These are phyloP conservation scores for Calamus simplicifolius DNA, from an alignment of 176 grass and related monocot genomes.

Conservation along the genomic window DNA sequence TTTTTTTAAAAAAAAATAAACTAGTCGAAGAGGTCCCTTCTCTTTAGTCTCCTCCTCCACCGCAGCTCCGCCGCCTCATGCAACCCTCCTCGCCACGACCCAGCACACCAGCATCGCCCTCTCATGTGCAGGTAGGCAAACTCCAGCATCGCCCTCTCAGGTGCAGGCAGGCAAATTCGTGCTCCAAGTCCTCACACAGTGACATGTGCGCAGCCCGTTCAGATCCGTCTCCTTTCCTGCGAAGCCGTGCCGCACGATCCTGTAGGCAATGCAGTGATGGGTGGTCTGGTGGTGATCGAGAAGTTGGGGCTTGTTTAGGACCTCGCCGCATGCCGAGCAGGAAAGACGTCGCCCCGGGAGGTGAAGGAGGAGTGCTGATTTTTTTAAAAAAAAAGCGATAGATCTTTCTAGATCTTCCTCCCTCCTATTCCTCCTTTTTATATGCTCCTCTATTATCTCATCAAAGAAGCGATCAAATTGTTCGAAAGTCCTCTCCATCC, in stretches of 20 bases:
- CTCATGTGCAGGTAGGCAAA: no score
- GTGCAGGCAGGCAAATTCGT: constrained; percentile 63
- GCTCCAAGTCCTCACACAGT: constrained; percentile 54
- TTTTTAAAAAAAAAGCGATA: no score
- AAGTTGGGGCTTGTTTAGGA: constrained; percentile 53
- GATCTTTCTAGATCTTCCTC: no score
- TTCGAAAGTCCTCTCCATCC: no score
- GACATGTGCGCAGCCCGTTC: constrained; percentile 60
- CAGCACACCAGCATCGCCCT: constrained; percentile 82
- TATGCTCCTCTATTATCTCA: no score
- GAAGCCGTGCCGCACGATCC: constrained; percentile 64
- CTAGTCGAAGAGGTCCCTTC: constrained; percentile 7
- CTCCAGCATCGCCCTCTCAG: no score
- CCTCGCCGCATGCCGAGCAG: constrained; percentile 76
- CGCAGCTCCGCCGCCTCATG: constrained; percentile 11
- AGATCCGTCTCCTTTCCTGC: constrained; percentile 66
- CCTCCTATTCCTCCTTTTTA: no score
- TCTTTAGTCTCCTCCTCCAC: constrained; percentile 7
- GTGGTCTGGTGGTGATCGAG: constrained; percentile 68
- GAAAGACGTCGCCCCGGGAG: constrained; percentile 38
- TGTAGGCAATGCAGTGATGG: constrained; percentile 69
- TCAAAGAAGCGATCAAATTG: no score
- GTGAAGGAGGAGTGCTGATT: constrained; percentile 32
- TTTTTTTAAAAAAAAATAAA: no score
- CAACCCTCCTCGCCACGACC: constrained; percentile 61